Base-by-base conservation (phyloP, 164 flowering plant species). In the Magnolia kwangsiensis region DNA sequence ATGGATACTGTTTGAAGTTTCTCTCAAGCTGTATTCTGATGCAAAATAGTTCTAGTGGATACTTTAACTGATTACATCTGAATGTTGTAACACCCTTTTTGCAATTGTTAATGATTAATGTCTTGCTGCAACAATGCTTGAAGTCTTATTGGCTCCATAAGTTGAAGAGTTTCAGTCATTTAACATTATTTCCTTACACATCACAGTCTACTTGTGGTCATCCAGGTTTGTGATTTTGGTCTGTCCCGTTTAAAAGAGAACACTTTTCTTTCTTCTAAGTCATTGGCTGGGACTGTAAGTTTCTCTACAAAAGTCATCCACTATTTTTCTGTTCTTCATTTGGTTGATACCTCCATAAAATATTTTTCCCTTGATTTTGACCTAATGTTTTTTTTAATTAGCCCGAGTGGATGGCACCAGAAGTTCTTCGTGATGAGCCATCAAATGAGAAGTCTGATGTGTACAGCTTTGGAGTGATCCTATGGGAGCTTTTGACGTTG, bases 401-500 rank as follows among this genome's bases (percentile, higher is more conserved):
- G 98, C 97, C 98, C 67, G 97, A 94, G 86, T 94, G 98, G 97
- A 94, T 94, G 97, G 97, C 98, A 69, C 98, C 98, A 61, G 98
- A 94, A 87, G 98, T 94, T 76, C 92, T 94, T 1, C 96, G 98
- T 55, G 98, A 91, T 78, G 98, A 94, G 80, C 96, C 91, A 79
- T 94, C 98, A 80, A 90, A 94, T 86, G 98, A 94, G 78, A 94
- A 94, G 77, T 92, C 95, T 19, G 98, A 94, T 79, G 86, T 94
- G 58, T 94, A 94, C 78, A 94, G 98, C 79, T 94, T 94, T 81
- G 98, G 98, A 24, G 89, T 94, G 7, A 94, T 94, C 49, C 86
- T 94, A 82, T 94, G 98, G 98, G 98, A 94, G 85, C 88, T 94
- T 78, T 85, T 89, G 20, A 94, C 98, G 19, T 20, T 94, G 86